Conservation (phyloP, 1,284 basidiomycete species). For the Exobasidium cylindrosporum region DNA sequence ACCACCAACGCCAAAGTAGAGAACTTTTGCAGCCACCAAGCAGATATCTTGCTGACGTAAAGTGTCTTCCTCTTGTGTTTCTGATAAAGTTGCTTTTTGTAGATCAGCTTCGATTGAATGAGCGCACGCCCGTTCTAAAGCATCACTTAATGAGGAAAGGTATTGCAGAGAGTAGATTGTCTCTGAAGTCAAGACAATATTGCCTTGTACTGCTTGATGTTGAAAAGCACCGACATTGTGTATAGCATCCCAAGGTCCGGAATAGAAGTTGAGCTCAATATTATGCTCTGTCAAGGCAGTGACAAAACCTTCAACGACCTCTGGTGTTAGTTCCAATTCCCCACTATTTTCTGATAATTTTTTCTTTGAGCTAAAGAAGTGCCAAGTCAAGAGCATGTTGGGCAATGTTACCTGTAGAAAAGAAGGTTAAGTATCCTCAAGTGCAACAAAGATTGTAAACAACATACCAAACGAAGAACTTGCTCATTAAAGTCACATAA, state of each 20-base stretch:
- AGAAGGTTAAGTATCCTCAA: neutral
- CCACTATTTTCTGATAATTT: neutral
- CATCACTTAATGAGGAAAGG: conserved; percentile 66
- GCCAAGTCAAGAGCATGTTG: conserved; percentile 75
- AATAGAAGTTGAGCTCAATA: conserved; percentile 71
- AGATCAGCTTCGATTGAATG: neutral
- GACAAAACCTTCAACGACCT: conserved; percentile 68
- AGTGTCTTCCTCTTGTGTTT: conserved; percentile 3
- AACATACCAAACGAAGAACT: conserved; percentile 70
- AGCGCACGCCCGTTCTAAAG: conserved; percentile 49
- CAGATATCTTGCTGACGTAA: conserved; percentile 56
- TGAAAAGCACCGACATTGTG: conserved; percentile 14
- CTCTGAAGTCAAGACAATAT: conserved; percentile 81
- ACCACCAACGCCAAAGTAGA: conserved; percentile 96
- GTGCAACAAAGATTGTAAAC: neutral
- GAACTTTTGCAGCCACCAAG: conserved; percentile 79
- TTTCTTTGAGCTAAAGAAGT: conserved; percentile 25
- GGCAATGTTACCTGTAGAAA: conserved; percentile 67
- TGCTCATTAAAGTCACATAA: conserved; percentile 87
- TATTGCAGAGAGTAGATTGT: conserved; percentile 80
- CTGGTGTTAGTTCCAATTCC: conserved; percentile 48
- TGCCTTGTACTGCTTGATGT: conserved; percentile 58
- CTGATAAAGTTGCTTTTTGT: neutral
- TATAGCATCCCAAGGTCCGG: conserved; percentile 69
- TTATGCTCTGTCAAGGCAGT: conserved; percentile 61